Base-by-base conservation (phyloP, 768 basidiomycete species). In the Podaxis carcinomalis region DNA sequence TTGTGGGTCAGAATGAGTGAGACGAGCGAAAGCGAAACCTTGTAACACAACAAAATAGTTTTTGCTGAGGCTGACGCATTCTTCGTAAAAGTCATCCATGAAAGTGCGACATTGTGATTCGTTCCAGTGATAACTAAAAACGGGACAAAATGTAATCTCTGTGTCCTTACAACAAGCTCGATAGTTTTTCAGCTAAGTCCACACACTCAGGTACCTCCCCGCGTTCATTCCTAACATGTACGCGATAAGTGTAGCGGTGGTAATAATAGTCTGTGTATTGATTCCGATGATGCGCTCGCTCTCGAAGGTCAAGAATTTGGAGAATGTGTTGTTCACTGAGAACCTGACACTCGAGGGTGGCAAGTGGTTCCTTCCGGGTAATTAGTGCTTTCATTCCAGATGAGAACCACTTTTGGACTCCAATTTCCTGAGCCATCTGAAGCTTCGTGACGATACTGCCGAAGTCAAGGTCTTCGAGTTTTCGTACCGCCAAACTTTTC, bases 1-100 rank as follows among this genome's bases (percentile, higher is more conserved):
- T 62, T 82, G 21, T 81, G 81, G 80, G 72, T 79, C 32, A 77
- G 63, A 21, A 69, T 73, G 68, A 65, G 65, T 35, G 66, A 69
- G 51, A 42, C 35, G 42, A 47, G 21, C 1, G 53, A 61, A 49
- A 21, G 25, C 25, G 25, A 25, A 25, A 25, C 25, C 25, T 25
- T 25, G 25, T 25, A 25, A 25, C 25, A 25, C 25, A 25, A 25
- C 25, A 25, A 25, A 25, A 3, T 25, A 25, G 25, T 25, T 25
- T 25, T 25, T 25, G 2, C 25, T 25, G 25, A 25, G 25, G 25
- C 25, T 25, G 25, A 25, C 25, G 3, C 25, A 25, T 25, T 25
- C 25, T 25, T 25, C 4, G 25, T 4, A 25, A 25, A 3, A 25
- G 25, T 4, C 25, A 25, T 25, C 3, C 25, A 4, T 25, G 25